Base-by-base conservation (phyloP, 2,329 filamentous ascomycete genomes). In the Aspergillus cejpii region DNA sequence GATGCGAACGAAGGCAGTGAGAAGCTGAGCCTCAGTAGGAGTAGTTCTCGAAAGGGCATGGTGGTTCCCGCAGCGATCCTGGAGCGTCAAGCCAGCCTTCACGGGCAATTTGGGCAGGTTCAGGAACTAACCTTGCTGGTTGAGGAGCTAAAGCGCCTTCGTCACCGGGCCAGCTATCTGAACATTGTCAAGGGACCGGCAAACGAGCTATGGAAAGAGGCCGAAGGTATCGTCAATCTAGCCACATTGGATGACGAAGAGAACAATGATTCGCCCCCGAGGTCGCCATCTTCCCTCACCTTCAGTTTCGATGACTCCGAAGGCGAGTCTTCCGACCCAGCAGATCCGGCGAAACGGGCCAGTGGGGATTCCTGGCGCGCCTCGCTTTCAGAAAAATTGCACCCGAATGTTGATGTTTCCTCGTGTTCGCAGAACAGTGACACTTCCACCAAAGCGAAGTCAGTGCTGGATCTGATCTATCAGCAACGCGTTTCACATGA, bases 201-300 rank as follows among this genome's bases (percentile, higher is more conserved):
- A 19, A 69, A 69, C 39, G 70, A 73, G 37, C 68, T 79, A 24
- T 84, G 80, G 80, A 75, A 76, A 56, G 79, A 83, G 61, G 80
- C 82, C 14, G 79, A 82, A 56, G 79, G 77, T 10, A 84, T 84
- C 65, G 80, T 84, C 46, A 80, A 82, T 52, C 68, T 84, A 40
- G 80, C 80, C 23, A 81, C 81, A 37, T 73, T 83, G 51, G 79
- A 83, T 54, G 77, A 78, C 37, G 78, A 81, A 20, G 77, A 80
- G 47, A 68, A 74, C 15, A 69, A 71, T 17, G 58, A 68, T 26
- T 67, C 71, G 6, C 72, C 74, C 26, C 72, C 73, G 29, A 66
- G 71, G 27, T 79, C 77, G 6, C 77, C 77, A 5, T 70, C 71
- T 2, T 81, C 78, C 1, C 76, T 79, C 2, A 75, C 73, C 7